Conservation (phyloP, 2,329 filamentous ascomycete genomes). For the Paecilomyces fulvus region DNA sequence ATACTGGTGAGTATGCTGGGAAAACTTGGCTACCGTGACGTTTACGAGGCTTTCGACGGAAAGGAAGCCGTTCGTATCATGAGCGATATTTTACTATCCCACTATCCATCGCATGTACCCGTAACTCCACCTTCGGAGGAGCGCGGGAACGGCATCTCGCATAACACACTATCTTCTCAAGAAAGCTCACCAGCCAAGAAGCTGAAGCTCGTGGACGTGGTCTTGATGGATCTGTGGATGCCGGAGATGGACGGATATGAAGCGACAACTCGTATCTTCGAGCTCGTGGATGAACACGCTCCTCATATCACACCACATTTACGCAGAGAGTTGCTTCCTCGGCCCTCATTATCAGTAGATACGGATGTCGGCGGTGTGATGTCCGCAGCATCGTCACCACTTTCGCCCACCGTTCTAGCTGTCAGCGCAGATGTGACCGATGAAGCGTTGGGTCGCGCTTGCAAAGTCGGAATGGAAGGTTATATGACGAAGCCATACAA, state of each 20-base stretch:
- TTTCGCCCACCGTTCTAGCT: constrained; percentile 45
- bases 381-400: constrained; percentile 25
- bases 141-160: constrained; percentile 12
- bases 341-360: constrained; percentile 1
- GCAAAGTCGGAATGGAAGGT: constrained; percentile 56
- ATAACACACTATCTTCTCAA: constrained; percentile 8
- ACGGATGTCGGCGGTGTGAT: constrained; percentile 5
- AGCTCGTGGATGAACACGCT: constrained; percentile 38
- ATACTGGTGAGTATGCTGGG: constrained; percentile 58
- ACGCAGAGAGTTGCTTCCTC: constrained; percentile 4
- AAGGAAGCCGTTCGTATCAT: constrained; percentile 58
- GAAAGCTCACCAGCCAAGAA: constrained; percentile 17
- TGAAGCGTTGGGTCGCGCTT: constrained; percentile 52
- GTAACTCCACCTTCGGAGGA: constrained; percentile 5
- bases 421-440: constrained; percentile 62
- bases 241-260: constrained; percentile 65
- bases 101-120: constrained; percentile 8
- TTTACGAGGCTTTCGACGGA: constrained; percentile 60
- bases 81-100: constrained; percentile 33
- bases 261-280: constrained; percentile 55
- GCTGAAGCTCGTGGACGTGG: constrained; percentile 47
- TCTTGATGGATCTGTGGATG: constrained; percentile 73
- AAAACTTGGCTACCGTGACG: constrained; percentile 56
- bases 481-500: constrained; percentile 63
- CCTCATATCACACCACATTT: constrained; percentile 12